These are phyloP conservation scores for Ustilago lituana DNA, from an alignment of 1,284 basidiomycete genomes.

Conservation along the genomic window DNA sequence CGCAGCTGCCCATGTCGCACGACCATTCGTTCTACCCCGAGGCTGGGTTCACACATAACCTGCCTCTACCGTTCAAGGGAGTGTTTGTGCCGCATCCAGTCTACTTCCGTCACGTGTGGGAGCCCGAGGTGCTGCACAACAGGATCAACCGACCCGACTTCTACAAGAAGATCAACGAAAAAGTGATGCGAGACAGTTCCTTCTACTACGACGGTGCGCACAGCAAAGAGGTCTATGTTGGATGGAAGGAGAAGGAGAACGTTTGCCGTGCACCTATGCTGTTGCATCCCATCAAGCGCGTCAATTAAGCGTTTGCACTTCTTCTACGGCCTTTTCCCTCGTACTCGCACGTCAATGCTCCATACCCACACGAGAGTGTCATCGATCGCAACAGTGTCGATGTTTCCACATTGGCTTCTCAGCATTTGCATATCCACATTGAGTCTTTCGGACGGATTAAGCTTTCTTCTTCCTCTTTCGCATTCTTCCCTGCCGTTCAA, in stretches of 20 bases:
- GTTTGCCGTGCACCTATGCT: conserved; percentile 65
- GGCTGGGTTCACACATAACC: conserved; percentile 65
- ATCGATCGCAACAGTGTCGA: neutral
- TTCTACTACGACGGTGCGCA: conserved; percentile 67
- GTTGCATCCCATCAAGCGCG: conserved; percentile 65
- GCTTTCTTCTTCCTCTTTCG: conserved; percentile 1
- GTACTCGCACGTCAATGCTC: conserved; percentile 2
- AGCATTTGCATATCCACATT: conserved; percentile 13
- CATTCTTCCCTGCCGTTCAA: conserved; percentile 6
- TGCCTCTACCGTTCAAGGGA: conserved; percentile 66
- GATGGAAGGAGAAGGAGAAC: conserved; percentile 64
- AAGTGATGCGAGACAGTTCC: conserved; percentile 64
- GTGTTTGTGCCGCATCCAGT: conserved; percentile 67
- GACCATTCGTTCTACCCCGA: conserved; percentile 66
- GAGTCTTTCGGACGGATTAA: conserved; percentile 20
- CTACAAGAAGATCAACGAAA: conserved; percentile 66
- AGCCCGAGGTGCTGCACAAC: conserved; percentile 60
- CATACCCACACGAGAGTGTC: conserved; percentile 39
- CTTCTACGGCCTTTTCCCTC: neutral
- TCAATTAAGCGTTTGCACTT: conserved; percentile 28
- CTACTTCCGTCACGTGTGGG: conserved; percentile 67
- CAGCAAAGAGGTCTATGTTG: conserved; percentile 64
- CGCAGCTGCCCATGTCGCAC: conserved; percentile 62
- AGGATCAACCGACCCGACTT: conserved; percentile 66
- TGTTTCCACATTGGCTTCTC: neutral